Evolutionary conservation across 208 protist genomes (phyloP).

Genomic region (Trichomonas vaginalis): DNA sequence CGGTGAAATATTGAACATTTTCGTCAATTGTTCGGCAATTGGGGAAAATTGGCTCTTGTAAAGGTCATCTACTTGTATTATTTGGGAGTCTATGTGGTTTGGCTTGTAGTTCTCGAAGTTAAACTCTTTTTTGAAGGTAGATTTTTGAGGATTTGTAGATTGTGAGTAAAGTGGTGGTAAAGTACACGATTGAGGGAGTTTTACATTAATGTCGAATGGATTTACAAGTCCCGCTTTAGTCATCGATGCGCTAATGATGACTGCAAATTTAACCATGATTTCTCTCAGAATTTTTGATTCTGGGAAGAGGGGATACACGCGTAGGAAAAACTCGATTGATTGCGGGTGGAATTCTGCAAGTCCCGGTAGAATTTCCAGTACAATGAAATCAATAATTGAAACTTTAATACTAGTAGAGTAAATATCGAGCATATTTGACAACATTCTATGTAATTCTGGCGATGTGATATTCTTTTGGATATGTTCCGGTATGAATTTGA

Average conservation of each 20-base stretch:
- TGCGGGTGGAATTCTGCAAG: neutral
- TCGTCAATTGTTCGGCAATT: neutral
- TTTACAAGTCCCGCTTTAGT: neutral
- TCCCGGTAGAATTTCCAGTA: neutral
- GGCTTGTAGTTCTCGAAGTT: neutral
- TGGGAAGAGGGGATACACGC: neutral
- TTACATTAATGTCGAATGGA: neutral
- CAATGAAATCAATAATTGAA: neutral
- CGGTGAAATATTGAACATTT: neutral
- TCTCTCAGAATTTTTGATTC: neutral
- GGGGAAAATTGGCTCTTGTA: neutral
- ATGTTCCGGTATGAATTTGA: neutral
- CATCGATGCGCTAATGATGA: neutral
- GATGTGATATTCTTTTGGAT: neutral
- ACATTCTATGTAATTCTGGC: neutral
- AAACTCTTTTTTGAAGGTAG: neutral
- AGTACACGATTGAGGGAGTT: neutral
- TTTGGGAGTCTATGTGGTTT: neutral
- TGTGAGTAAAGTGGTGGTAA: neutral
- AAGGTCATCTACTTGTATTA: neutral
- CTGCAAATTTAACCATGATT: neutral
- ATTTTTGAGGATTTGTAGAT: neutral
- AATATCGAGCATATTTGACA: neutral
- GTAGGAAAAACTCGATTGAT: neutral
- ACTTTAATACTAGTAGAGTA: neutral